Evolutionary conservation across 805 yeast genomes (phyloP), one percentile per base, ranked within the genome.

Genomic region (Metschnikowia vanudenii): DNA sequence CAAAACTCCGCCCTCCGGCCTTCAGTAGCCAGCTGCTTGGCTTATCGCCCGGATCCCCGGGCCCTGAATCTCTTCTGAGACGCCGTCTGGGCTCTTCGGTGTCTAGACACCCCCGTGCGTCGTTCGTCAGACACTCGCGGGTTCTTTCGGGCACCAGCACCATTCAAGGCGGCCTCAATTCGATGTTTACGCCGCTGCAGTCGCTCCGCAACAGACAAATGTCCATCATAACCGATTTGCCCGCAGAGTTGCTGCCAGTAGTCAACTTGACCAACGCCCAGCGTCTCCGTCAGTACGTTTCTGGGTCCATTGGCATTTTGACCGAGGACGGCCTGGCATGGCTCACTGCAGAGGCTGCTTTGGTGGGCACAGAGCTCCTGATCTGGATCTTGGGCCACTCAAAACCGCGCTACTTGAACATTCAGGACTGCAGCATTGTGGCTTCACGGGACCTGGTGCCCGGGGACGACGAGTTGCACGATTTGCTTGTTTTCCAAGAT

Each of bases 231-330:
- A 63, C 62, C 22, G 57, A 55, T 26, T 57, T 70, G 30, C 86
- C 90, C 0, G 79, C 79, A 13, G 92, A 87, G 59, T 71, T 88
- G 59, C 65, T 80, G 13, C 95, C 96, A 0, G 75, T 86, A 10
- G 77, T 88, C 32, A 82, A 88, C 17, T 71, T 88, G 53, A 71
- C 86, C 45, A 78, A 79, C 38, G 82, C 90, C 16, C 96, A 88
- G 59, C 80, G 80, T 51, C 74, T 80, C 19, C 73, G 96, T 39
- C 71, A 79, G 7, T 88, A 88, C 62, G 73, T 69, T 37, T 78
- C 74, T 43, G 85, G 87, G 17, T 65, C 65, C 3, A 57, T 76
- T 72, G 59, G 56, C 64, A 67, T 63, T 18, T 46, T 56, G 17
- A 50, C 51, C 6, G 47, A 49, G 32, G 60, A 55, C 28, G 62